Conservation (phyloP, 371 early-diverging fungal genomes). For the Rhizomucor miehei region DNA sequence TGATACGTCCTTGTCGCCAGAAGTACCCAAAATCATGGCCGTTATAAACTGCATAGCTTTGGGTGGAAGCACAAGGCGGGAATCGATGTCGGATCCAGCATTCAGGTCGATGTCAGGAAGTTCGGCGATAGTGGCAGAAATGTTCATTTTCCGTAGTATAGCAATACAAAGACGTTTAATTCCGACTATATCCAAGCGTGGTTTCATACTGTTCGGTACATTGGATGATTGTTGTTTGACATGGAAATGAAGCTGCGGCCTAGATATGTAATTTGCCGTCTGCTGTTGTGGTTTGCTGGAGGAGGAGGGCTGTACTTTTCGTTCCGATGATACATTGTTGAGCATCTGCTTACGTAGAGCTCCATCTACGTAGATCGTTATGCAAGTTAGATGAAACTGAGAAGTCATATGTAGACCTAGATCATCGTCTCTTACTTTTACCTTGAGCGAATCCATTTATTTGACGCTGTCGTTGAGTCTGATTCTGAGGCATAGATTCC, state of each 20-base stretch:
- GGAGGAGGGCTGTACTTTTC: not conserved
- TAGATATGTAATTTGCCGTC: not conserved
- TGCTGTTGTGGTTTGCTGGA: not conserved
- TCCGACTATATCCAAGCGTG: constrained; percentile 30
- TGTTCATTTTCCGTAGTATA: constrained; percentile 30
- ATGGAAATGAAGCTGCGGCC: not conserved
- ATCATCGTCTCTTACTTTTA: too few relatives aligned
- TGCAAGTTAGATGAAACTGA: not conserved
- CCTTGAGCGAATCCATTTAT: too few relatives aligned
- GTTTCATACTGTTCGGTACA: constrained; percentile 33
- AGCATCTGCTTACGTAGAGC: not conserved
- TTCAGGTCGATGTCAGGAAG: constrained; percentile 29
- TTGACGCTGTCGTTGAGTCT: too few relatives aligned
- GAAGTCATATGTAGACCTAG: too few relatives aligned
- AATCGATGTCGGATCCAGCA: constrained; percentile 26
- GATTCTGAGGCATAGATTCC: too few relatives aligned
- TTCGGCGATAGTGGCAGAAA: constrained; percentile 28
- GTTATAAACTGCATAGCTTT: constrained; percentile 45
- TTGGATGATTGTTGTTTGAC: not conserved
- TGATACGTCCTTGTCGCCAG: constrained; percentile 46
- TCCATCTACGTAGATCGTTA: not conserved
- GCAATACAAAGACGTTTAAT: constrained; percentile 31
- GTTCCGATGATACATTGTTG: too few relatives aligned
- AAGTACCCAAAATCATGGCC: constrained; percentile 43
- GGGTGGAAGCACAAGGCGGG: constrained; percentile 37